Conservation (phyloP, 2,329 filamentous ascomycete genomes). For the Claviceps arundinis region DNA sequence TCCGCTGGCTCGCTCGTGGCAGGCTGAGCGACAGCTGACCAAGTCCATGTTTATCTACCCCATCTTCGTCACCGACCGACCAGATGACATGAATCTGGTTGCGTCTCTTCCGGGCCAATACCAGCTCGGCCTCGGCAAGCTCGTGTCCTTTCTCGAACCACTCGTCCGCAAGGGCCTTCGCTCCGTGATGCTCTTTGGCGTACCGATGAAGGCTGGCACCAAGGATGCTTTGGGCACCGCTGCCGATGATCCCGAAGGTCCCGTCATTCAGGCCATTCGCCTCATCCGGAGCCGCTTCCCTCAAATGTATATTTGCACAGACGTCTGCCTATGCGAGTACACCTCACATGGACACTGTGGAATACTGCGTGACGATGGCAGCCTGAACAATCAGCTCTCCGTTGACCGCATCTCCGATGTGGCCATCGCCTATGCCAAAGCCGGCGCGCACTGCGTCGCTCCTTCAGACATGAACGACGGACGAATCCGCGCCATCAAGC, state of each 20-base stretch:
- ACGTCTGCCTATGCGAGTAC: constrained; percentile 98
- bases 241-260: constrained; percentile 85
- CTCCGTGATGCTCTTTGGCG: constrained; percentile 91
- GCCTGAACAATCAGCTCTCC: constrained; percentile 82
- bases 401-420: constrained; percentile 93
- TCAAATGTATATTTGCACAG: constrained; percentile 76
- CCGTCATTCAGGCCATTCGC: constrained; percentile 77
- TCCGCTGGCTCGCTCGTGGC: constrained; percentile 67
- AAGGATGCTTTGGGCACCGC: constrained; percentile 89
- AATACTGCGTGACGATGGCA: constrained; percentile 84
- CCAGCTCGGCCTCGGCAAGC: constrained; percentile 75
- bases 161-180: constrained; percentile 80
- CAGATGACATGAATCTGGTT: constrained; percentile 82
- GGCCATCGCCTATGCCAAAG: constrained; percentile 92
- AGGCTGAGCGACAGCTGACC: constrained; percentile 71
- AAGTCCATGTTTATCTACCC: constrained; percentile 99
- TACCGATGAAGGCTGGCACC: constrained; percentile 64
- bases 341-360: constrained; percentile 96
- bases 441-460: constrained; percentile 91
- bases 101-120: constrained; percentile 83
- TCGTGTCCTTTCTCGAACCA: constrained; percentile 73
- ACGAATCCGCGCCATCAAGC: constrained; percentile 91
- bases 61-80: constrained; percentile 87
- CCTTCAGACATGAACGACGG: constrained; percentile 99
- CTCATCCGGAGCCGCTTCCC: constrained; percentile 77